Evolutionary conservation across 1,284 basidiomycete genomes (phyloP), one percentile per base, ranked within the genome.

Genomic region (Irpex sp.): DNA sequence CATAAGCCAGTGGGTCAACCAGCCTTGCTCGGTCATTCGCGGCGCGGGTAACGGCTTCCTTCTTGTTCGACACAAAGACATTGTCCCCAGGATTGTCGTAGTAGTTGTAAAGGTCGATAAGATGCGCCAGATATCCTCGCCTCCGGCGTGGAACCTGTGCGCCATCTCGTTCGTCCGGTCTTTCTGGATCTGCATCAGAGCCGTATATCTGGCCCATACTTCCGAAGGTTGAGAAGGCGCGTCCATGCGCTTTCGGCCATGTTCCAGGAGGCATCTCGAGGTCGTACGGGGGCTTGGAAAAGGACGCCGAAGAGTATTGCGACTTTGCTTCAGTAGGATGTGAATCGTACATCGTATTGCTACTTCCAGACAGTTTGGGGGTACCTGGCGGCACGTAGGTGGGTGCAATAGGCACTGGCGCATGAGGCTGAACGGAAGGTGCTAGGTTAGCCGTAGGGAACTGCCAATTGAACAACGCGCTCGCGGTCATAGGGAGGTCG

Each of bases 221-320:
- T 14, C 23, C 49, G 4, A 19, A 28, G 19, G 23, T n/a, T 6
- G 49, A 51, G 49, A 51, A 51, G 49, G 49, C 49, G 4, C 23
- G 49, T 51, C 49, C 49, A 51, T 28, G 49, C 14, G 70, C 63
- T 23, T 66, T 67, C 19, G 75, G 62, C 65, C 82, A 79, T 1
- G 74, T 75, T 58, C 73, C 69, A 51, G 72, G 69, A 3, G 85
- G 86, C 7, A 82, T 76, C 18, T 72, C 73, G 57, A 88, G 85
- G 52, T 85, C 82, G 64, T 84, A 80, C 16, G 85, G 83, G 64
- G 87, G 84, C 57, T 77, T 73, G 71, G 84, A 81, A 2, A 51
- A 19, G 5, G 84, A 84, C 10, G 83, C 80, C 52, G 85, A 70
- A 0, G 81, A 76, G 64, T 75, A 82, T 65, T 73, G 76, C 57